phyloP scores from a whole-genome alignment of 371 early-diverging fungal species.

The Coemansia sp. region DNA sequence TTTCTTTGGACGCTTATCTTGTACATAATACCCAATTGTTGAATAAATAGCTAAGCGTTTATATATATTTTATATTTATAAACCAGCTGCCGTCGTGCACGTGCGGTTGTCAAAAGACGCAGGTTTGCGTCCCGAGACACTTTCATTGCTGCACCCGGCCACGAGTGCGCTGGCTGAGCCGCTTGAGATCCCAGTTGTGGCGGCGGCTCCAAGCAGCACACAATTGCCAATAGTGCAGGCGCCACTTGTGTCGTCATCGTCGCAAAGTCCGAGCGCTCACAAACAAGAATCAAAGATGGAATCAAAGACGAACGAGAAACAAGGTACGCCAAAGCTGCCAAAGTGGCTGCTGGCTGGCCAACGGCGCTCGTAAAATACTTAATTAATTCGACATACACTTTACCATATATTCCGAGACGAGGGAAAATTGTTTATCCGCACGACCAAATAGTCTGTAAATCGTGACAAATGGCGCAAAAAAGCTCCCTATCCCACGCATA shows the following conservation, averaged over 20 bases:
- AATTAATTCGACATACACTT: not conserved
- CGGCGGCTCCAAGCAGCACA: not conserved
- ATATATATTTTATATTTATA: too few relatives aligned
- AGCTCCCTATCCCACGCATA: not conserved
- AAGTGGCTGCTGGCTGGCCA: slow-evolving; percentile 49
- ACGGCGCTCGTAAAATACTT: not conserved
- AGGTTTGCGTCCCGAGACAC: not conserved
- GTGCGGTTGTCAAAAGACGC: slow-evolving; percentile 25
- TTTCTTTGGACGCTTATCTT: too few relatives aligned
- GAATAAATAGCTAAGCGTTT: too few relatives aligned
- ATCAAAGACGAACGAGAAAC: not conserved
- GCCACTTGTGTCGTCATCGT: not conserved
- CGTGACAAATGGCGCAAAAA: too few relatives aligned
- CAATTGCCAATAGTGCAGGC: not conserved
- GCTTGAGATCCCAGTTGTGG: not conserved
- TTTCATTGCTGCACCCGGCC: slow-evolving; percentile 13
- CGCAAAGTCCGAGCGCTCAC: slow-evolving; percentile 6
- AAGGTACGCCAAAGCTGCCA: slow-evolving; percentile 21
- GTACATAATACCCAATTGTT: too few relatives aligned
- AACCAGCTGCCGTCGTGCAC: slow-evolving; percentile 55
- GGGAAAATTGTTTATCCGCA: not conserved
- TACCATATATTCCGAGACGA: not conserved
- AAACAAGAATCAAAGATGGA: not conserved
- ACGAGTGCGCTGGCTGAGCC: slow-evolving; percentile 17
- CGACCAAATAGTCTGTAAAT: not conserved